phyloP scores from a whole-genome alignment of 2,329 filamentous ascomycete genomes.

The Exutisphaerella laricina region DNA sequence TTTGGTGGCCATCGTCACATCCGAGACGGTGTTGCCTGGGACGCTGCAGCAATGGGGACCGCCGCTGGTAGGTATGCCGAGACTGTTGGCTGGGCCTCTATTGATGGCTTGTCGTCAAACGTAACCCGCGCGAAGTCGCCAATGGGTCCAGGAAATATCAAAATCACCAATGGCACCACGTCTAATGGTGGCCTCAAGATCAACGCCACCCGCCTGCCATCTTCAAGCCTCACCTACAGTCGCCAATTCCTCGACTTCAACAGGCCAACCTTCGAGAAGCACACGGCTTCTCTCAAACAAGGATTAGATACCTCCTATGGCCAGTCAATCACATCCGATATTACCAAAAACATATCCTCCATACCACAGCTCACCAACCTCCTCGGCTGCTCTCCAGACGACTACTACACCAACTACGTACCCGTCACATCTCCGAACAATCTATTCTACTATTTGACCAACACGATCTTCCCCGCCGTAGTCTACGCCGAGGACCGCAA shows the following conservation, averaged over 20 bases:
- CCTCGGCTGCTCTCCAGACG: slow-evolving; percentile 16
- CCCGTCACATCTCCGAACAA: slow-evolving; percentile 14
- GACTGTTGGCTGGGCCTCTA: slow-evolving; percentile 35
- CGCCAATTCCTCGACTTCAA: slow-evolving; percentile 38
- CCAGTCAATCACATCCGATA: slow-evolving; percentile 14
- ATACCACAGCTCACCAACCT: background rate
- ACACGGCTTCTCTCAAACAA: slow-evolving; percentile 12
- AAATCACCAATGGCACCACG: slow-evolving; percentile 34
- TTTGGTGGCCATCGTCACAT: too few relatives aligned
- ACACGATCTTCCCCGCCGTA: slow-evolving; percentile 34
- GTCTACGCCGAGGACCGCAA: slow-evolving; percentile 47
- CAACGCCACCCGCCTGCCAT: slow-evolving; percentile 61
- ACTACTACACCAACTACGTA: slow-evolving; percentile 14
- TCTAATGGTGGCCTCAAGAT: slow-evolving; percentile 36
- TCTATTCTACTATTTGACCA: slow-evolving; percentile 18
- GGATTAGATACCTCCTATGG: slow-evolving; percentile 18
- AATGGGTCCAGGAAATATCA: slow-evolving; percentile 33
- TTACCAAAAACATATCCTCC: slow-evolving; percentile 10
- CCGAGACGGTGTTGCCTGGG: slow-evolving; percentile 61
- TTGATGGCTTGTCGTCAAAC: slow-evolving; percentile 16
- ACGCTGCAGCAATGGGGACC: slow-evolving; percentile 46
- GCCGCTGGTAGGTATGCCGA: slow-evolving; percentile 33
- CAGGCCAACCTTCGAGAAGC: slow-evolving; percentile 17
- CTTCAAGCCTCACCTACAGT: slow-evolving; percentile 60
- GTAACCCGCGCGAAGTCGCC: slow-evolving; percentile 25